A percentile compares a stretch with the other conserved stretches of the same genome.
These are phyloP conservation scores for Sophora flavescens DNA, from an alignment of 306 rosid species.

Conservation along the genomic window DNA sequence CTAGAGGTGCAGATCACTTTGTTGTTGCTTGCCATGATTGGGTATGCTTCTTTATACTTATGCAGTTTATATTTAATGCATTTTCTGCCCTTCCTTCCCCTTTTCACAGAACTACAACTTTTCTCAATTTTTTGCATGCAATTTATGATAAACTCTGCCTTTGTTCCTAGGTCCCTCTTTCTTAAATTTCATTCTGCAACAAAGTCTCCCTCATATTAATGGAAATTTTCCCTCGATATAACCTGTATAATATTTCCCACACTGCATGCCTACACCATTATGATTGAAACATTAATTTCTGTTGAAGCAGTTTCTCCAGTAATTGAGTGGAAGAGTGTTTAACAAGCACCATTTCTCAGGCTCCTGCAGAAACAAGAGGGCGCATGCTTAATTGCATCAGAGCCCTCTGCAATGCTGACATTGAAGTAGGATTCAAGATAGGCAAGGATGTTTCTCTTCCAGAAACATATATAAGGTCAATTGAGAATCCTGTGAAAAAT, in stretches of 20 bases:
- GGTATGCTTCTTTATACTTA: slow-evolving; percentile 64
- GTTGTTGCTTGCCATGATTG: slow-evolving; percentile 99
- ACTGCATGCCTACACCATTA: slow-evolving; percentile 32
- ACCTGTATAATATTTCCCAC: slow-evolving; percentile 11
- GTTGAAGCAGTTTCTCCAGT: slow-evolving; percentile 48
- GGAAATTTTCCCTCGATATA: neutral
- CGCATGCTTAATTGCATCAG: slow-evolving; percentile 76
- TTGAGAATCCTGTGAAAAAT: slow-evolving; percentile 69
- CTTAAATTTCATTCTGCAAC: neutral
- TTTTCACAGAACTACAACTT: slow-evolving; percentile 9
- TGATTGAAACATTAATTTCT: slow-evolving; percentile 49
- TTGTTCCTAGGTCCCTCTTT: neutral
- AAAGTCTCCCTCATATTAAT: neutral
- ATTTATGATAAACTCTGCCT: slow-evolving; percentile 11
- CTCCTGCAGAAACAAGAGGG: slow-evolving; percentile 79
- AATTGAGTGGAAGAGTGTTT: slow-evolving; percentile 51
- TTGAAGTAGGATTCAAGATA: slow-evolving; percentile 82
- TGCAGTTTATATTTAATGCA: slow-evolving; percentile 14
- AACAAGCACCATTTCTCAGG: slow-evolving; percentile 67
- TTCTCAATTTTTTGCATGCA: slow-evolving; percentile 16
- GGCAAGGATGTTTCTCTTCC: slow-evolving; percentile 96
- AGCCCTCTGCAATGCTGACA: slow-evolving; percentile 93
- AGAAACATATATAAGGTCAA: slow-evolving; percentile 68
- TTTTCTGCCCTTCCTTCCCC: neutral
- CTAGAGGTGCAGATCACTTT: slow-evolving; percentile 91